Conservation (phyloP, 75 land plant genomes). For the Larix kaempferi region DNA sequence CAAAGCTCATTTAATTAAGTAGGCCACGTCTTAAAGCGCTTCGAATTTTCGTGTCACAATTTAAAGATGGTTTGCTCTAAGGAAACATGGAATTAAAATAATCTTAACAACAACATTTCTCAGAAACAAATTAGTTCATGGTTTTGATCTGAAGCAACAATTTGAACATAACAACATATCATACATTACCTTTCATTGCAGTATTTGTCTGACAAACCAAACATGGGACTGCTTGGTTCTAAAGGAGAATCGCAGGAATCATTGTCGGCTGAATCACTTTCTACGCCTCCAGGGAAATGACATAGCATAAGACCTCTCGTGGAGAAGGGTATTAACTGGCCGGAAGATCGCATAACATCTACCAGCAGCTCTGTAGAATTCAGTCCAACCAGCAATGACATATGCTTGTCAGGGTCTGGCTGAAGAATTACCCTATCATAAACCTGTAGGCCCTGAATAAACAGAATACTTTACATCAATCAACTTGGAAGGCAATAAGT, state of each 20-base stretch:
- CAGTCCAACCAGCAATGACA: slow-evolving; percentile 72
- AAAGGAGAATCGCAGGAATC: slow-evolving; percentile 86
- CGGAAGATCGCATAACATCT: slow-evolving; percentile 93
- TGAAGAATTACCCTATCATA: slow-evolving; percentile 9
- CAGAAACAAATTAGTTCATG: background rate
- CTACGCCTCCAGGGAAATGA: slow-evolving; percentile 73
- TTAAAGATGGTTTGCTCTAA: background rate
- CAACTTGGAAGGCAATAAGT: slow-evolving; percentile 24
- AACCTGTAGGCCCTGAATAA: slow-evolving; percentile 6
- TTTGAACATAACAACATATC: background rate
- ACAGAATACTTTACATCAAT: slow-evolving; percentile 20
- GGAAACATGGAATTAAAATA: background rate
- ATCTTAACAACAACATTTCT: background rate
- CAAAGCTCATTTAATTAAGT: background rate
- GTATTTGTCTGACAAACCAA: slow-evolving; percentile 47
- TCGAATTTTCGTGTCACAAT: background rate
- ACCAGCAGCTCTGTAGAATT: slow-evolving; percentile 87
- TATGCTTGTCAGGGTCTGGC: slow-evolving; percentile 77
- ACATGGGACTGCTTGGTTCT: slow-evolving; percentile 81
- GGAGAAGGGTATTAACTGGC: slow-evolving; percentile 81
- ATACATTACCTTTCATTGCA: slow-evolving; percentile 44
- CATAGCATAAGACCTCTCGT: slow-evolving; percentile 68
- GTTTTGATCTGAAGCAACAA: background rate
- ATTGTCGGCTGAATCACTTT: slow-evolving; percentile 83
- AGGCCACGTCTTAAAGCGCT: background rate